Conservation (phyloP, 2,329 filamentous ascomycete genomes). For the Fusarium newnesense region DNA sequence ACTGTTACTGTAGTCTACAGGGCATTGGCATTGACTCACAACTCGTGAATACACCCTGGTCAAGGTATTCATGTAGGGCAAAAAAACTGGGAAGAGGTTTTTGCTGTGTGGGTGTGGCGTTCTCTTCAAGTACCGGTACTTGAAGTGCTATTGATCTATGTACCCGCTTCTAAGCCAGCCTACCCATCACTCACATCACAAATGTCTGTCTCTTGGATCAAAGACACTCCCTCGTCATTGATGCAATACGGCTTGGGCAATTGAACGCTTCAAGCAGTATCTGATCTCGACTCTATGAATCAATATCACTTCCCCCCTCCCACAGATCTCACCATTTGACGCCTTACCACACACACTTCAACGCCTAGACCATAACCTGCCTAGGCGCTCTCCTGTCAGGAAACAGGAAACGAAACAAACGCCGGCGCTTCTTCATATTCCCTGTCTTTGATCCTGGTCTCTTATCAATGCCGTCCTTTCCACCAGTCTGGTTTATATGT, state of each 20-base stretch:
- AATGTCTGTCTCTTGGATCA: background rate
- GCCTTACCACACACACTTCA: constrained; percentile 21
- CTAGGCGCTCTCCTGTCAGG: constrained; percentile 41
- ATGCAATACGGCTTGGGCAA: background rate
- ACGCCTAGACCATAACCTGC: constrained; percentile 16
- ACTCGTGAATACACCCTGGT: constrained; percentile 6
- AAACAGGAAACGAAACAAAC: constrained; percentile 46
- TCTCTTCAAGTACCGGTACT: constrained; percentile 39
- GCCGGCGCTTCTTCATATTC: constrained; percentile 39
- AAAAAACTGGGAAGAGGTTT: constrained; percentile 17
- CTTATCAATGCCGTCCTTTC: constrained; percentile 19
- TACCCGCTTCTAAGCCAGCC: constrained; percentile 18
- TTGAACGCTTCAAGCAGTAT: background rate
- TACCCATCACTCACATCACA: background rate
- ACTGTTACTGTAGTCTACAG: background rate
- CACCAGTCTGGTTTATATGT: constrained; percentile 4
- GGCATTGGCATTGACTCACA: constrained; percentile 18
- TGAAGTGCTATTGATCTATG: constrained; percentile 14
- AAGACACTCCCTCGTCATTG: constrained; percentile 20
- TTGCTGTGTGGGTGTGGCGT: constrained; percentile 28
- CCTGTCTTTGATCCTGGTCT: constrained; percentile 31
- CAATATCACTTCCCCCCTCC: constrained; percentile 17
- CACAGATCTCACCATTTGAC: constrained; percentile 13
- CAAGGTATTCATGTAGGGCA: constrained; percentile 1
- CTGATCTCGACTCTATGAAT: background rate